These are phyloP conservation scores for Silene vulgaris DNA, from an alignment of 179 eudicot species.

Conservation along the genomic window DNA sequence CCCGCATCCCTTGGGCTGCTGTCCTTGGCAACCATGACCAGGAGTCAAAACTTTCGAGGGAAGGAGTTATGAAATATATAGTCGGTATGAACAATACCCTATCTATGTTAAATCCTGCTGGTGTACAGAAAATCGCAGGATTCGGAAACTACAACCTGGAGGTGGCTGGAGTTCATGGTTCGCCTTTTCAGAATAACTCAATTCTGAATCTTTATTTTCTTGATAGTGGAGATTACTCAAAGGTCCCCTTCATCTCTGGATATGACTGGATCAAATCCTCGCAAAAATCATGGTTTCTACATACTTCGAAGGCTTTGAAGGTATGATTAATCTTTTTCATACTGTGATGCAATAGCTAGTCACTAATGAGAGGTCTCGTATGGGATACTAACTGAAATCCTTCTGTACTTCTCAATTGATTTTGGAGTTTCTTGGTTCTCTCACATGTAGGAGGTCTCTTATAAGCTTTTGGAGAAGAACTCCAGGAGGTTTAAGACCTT, in stretches of 20 bases:
- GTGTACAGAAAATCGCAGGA: constrained; percentile 58
- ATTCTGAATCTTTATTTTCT: constrained; percentile 75
- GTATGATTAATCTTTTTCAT: constrained; percentile 28
- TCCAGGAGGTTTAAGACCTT: neutral
- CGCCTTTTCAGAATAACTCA: constrained; percentile 63
- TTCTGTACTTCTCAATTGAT: neutral
- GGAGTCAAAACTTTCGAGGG: constrained; percentile 64
- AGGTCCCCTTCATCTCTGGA: constrained; percentile 51
- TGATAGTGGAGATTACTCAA: constrained; percentile 95
- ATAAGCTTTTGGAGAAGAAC: neutral
- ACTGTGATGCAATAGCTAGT: neutral
- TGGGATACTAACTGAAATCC: neutral
- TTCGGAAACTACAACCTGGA: constrained; percentile 87
- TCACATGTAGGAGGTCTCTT: neutral
- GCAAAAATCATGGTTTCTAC: constrained; percentile 82
- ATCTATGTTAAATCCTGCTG: constrained; percentile 66
- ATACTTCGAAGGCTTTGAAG: constrained; percentile 56
- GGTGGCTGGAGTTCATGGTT: constrained; percentile 64
- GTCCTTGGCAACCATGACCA: constrained; percentile 95
- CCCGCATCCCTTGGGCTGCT: constrained; percentile 91
- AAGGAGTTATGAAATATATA: constrained; percentile 75
- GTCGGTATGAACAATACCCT: constrained; percentile 64
- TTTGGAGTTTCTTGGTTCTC: neutral
- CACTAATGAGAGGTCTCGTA: neutral
- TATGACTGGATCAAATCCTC: constrained; percentile 96